Base-by-base conservation (phyloP, 352 stramenopile species). In the Pythium brassicae region DNA sequence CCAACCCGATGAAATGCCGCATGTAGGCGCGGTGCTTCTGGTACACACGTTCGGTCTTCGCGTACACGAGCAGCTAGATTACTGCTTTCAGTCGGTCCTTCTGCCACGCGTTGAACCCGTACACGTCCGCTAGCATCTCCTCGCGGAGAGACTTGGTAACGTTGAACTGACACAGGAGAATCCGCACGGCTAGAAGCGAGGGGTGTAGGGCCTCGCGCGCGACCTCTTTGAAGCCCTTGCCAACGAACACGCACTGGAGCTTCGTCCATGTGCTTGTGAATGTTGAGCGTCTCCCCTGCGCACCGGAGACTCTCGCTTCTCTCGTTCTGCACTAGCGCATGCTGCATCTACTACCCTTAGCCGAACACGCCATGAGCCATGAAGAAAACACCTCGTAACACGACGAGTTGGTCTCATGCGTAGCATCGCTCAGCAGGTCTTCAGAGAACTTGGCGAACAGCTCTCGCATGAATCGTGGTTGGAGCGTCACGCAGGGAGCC, bases 141-240 rank as follows among this genome's bases (percentile, higher is more conserved):
- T 63, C 44, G 12, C 45, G 44, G 0, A 69, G 39, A 19, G 52
- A 65, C 32, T 68, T 70, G 0, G 72, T 43, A 0, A 66, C 61
- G 25, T 69, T 62, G 26, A 70, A 73, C 22, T 73, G 55, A 26
- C 57, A 73, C 0, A 76, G n/a, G 0, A 73, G 39, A 2, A 73
- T 22, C 0, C 20, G 46, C 0, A 40, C 61, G 7, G 53, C 22
- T 0, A 57, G 61, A 45, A 76, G 63, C 2, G 10, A 19, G 5
- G 19, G 11, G n/a, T 56, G 55, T 5, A 69, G 37, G 22, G 55
- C 44, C 0, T n/a, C n/a, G n/a, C n/a, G n/a, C n/a, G 2, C 23
- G 1, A 61, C 58, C 32, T 72, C 61, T 0, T 45, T 64, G 47
- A 76, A 73, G 19, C 69, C 63, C 40, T 74, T 68, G 42, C 69